These are phyloP conservation scores for Colletotrichum lupini DNA, from an alignment of 2,329 filamentous ascomycete species.

Conservation along the genomic window DNA sequence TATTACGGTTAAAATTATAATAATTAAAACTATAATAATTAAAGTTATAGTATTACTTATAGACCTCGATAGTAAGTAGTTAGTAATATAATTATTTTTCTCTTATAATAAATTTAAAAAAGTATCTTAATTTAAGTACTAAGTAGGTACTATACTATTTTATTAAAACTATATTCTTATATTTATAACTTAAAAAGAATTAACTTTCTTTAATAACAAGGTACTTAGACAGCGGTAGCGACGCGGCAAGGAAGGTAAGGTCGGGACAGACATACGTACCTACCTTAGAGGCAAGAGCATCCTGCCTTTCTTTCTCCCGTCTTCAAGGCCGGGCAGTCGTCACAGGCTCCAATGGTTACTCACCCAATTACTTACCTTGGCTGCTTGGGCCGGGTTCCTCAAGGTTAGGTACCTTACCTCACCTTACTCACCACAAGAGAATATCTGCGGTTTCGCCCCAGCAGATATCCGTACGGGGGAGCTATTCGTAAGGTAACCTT, in stretches of 20 bases:
- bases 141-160: too few relatives aligned
- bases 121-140: too few relatives aligned
- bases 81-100: too few relatives aligned
- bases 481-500: neutral
- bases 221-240: constrained; percentile 27
- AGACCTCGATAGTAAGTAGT: too few relatives aligned
- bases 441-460: neutral
- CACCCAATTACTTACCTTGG: neutral
- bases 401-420: neutral
- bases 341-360: neutral
- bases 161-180: too few relatives aligned
- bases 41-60: too few relatives aligned
- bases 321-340: neutral
- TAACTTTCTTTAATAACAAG: too few relatives aligned
- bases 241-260: constrained; percentile 7
- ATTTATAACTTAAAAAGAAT: too few relatives aligned
- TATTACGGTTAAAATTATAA: too few relatives aligned
- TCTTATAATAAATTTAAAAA: too few relatives aligned
- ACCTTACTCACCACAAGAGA: neutral
- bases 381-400: neutral
- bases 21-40: too few relatives aligned
- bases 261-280: too few relatives aligned
- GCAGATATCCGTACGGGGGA: neutral
- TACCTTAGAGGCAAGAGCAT: neutral
- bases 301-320: neutral